phyloP scores from a whole-genome alignment of 768 basidiomycete species.

The Agrocybe chaxingu region DNA sequence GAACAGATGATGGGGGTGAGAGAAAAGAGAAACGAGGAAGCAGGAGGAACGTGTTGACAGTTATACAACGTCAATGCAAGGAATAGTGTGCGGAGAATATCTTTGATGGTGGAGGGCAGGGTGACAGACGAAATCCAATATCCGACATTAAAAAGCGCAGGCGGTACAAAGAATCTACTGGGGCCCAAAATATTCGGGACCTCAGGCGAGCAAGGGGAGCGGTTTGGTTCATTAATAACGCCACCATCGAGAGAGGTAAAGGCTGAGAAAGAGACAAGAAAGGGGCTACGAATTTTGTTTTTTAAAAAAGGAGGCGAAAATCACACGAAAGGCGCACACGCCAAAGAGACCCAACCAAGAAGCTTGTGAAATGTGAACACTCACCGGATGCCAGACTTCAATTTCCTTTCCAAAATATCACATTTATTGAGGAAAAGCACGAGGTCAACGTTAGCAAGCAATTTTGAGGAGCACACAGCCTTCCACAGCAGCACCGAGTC shows the following conservation, averaged over 20 bases:
- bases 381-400: conserved; percentile 53
- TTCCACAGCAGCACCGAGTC: conserved; percentile 92
- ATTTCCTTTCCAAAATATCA: conserved; percentile 73
- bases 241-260: neutral
- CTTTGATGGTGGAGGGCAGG: neutral
- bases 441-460: conserved; percentile 75
- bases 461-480: conserved; percentile 77
- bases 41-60: neutral
- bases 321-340: neutral
- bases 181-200: neutral
- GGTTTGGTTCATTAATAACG: neutral
- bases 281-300: neutral
- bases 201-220: neutral
- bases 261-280: neutral
- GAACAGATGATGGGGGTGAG: neutral
- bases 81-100: neutral
- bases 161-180: neutral
- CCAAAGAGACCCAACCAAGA: conserved; percentile 1
- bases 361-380: conserved; percentile 11
- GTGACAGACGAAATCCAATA: neutral
- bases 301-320: neutral
- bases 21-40: neutral
- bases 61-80: neutral
- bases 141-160: too few species aligned
- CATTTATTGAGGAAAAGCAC: conserved; percentile 89